phyloP scores from a whole-genome alignment of 169 alveolate genomes.

The Pseudocohnilembus persalinus region DNA sequence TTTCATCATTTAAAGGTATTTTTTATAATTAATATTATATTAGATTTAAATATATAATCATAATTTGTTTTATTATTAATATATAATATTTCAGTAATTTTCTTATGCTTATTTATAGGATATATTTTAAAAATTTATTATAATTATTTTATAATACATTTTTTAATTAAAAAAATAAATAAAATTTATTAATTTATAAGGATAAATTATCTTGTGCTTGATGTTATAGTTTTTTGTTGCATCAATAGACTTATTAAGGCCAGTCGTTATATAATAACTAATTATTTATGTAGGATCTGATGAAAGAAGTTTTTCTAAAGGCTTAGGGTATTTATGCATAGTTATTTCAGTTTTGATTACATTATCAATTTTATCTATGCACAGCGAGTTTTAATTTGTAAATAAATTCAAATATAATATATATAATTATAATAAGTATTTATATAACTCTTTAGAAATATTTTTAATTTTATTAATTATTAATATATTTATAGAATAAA shows the following conservation, averaged over 20 bases:
- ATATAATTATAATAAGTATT: neutral
- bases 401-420: neutral
- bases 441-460: neutral
- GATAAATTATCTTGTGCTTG: neutral
- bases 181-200: neutral
- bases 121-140: too few relatives aligned
- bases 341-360: neutral
- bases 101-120: neutral
- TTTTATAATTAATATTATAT: neutral
- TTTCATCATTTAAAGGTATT: conserved; percentile 6
- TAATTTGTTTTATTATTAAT: neutral
- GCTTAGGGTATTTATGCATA: neutral
- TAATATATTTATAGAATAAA: conserved; percentile 1
- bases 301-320: too few relatives aligned
- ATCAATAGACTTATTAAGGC: neutral
- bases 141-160: too few relatives aligned
- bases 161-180: too few relatives aligned
- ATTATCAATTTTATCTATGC: neutral
- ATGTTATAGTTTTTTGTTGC: neutral
- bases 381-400: neutral
- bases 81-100: neutral
- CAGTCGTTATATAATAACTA: neutral
- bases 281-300: neutral
- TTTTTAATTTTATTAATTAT: neutral
- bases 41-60: neutral